These are phyloP conservation scores for Exobasidium rhododendri DNA, from an alignment of 1,284 basidiomycete species.

Conservation along the genomic window DNA sequence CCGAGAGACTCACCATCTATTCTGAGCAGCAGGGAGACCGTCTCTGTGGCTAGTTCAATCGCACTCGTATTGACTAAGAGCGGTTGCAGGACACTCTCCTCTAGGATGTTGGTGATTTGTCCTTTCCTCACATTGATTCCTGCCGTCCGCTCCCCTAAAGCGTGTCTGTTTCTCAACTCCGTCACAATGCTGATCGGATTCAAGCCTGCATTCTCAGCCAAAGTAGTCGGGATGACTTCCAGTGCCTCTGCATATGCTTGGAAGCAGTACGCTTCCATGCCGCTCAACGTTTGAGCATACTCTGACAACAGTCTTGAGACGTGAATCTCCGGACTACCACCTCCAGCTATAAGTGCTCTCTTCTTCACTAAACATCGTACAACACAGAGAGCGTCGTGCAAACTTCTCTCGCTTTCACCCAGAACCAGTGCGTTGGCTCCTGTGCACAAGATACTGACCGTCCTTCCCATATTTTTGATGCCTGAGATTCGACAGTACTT, in stretches of 20 bases:
- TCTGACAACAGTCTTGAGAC: constrained; percentile 89
- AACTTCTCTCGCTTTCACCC: constrained; percentile 92
- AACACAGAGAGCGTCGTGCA: constrained; percentile 97
- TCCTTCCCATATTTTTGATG: constrained; percentile 90
- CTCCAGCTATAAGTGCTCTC: constrained; percentile 90
- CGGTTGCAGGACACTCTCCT: constrained; percentile 96
- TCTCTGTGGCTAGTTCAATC: constrained; percentile 91
- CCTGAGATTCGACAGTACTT: constrained; percentile 94
- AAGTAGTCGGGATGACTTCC: constrained; percentile 94
- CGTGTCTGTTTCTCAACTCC: constrained; percentile 93
- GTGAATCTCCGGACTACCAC: constrained; percentile 97
- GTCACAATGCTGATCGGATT: constrained; percentile 99
- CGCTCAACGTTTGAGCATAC: constrained; percentile 87
- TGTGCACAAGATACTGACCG: constrained; percentile 91
- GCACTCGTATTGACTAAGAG: constrained; percentile 93
- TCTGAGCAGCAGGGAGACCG: constrained; percentile 90
- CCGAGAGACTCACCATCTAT: constrained; percentile 68
- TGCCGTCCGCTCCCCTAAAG: constrained; percentile 86
- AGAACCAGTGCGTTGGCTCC: constrained; percentile 90
- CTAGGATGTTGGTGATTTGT: constrained; percentile 89
- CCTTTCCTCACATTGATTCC: constrained; percentile 94
- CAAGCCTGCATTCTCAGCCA: constrained; percentile 96
- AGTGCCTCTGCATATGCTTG: constrained; percentile 96
- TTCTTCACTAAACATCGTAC: constrained; percentile 98
- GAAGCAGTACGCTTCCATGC: constrained; percentile 99